phyloP scores from a whole-genome alignment of 2,329 filamentous ascomycete genomes.

The Neopestalotiopsis rosae region DNA sequence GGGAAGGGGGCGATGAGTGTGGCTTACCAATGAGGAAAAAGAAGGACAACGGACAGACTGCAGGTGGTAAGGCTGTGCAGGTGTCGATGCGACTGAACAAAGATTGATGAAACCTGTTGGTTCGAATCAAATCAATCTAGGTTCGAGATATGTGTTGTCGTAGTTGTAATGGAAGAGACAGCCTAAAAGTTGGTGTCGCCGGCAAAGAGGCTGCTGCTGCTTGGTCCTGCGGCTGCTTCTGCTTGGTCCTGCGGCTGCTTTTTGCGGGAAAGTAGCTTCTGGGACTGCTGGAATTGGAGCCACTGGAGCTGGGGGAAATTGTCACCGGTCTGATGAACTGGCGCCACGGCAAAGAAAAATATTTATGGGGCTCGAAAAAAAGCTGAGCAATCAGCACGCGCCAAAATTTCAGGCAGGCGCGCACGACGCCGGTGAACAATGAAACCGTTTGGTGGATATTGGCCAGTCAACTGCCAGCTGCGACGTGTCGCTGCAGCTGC shows the following conservation, averaged over 20 bases:
- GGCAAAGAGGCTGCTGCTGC: background rate
- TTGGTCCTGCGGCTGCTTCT: background rate
- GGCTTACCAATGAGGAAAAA: background rate
- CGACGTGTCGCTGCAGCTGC: no score
- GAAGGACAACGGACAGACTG: background rate
- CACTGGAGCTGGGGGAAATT: background rate
- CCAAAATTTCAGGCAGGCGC: background rate
- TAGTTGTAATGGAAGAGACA: background rate
- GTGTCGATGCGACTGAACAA: conserved; percentile 4
- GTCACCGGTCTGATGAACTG: conserved; percentile 15
- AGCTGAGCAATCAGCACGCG: background rate
- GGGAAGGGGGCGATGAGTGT: background rate
- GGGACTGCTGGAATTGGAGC: background rate
- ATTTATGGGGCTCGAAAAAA: background rate
- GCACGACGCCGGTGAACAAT: background rate
- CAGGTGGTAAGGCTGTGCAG: background rate
- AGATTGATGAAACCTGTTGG: conserved; percentile 1
- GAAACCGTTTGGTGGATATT: background rate
- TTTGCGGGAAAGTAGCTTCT: background rate
- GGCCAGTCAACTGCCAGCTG: background rate
- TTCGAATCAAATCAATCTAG: background rate
- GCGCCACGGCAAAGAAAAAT: conserved; percentile 15
- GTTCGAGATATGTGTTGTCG: background rate
- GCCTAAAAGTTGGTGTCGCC: background rate
- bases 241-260: background rate